phyloP scores from a whole-genome alignment of 768 basidiomycete species.

The Rickenella mellea region DNA sequence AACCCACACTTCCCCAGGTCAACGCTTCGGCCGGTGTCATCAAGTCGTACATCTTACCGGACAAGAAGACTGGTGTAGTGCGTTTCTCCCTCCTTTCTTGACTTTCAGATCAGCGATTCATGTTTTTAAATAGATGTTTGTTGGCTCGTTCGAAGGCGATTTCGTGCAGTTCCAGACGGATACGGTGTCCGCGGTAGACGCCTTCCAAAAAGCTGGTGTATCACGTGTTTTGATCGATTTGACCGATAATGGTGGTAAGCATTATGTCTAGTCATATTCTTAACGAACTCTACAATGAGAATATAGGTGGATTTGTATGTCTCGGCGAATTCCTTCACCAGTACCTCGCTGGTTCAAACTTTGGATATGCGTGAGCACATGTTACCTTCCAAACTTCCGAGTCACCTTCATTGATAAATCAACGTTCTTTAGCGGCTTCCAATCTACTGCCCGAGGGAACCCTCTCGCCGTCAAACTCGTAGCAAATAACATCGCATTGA shows the following conservation, averaged over 20 bases:
- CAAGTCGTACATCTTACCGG: constrained; percentile 46
- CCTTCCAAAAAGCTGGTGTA: constrained; percentile 40
- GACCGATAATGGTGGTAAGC: constrained; percentile 53
- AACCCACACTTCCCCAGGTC: constrained; percentile 35
- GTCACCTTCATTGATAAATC: not conserved
- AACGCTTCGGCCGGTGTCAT: constrained; percentile 41
- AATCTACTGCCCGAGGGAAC: constrained; percentile 44
- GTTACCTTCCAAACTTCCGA: not conserved
- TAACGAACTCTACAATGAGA: not conserved
- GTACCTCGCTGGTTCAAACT: constrained; percentile 39
- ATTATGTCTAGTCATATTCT: not conserved
- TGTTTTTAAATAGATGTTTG: constrained; percentile 35
- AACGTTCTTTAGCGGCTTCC: constrained; percentile 37
- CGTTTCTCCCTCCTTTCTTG: constrained; percentile 12
- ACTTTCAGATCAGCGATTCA: not conserved
- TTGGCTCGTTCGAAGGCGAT: constrained; percentile 46
- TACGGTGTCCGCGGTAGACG: constrained; percentile 30
- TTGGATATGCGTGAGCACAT: constrained; percentile 39
- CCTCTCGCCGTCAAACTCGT: constrained; percentile 52
- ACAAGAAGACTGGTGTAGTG: constrained; percentile 50
- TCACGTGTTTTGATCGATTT: constrained; percentile 46
- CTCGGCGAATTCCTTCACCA: constrained; percentile 52
- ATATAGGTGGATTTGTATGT: constrained; percentile 49
- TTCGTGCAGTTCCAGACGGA: constrained; percentile 44
- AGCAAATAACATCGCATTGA: constrained; percentile 35